phyloP scores from a whole-genome alignment of 23 red algal genomes.

The Pyropia yezoensis region DNA sequence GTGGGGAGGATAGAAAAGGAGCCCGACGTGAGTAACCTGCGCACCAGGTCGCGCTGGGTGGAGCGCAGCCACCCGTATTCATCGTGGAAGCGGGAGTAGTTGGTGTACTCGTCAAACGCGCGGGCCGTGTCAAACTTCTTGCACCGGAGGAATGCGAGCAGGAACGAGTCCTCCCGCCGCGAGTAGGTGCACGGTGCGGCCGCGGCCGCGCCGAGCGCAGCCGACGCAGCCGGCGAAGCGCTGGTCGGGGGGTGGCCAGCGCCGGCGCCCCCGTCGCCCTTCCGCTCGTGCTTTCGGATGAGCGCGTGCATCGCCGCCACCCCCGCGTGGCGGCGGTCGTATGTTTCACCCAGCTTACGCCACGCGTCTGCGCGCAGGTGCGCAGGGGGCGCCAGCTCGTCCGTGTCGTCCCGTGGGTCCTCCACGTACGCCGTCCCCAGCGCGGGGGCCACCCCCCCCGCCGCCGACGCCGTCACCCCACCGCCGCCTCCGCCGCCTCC shows the following conservation, averaged over 20 bases:
- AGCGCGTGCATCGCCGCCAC: slow-evolving; percentile 2
- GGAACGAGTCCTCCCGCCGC: slow-evolving; percentile 7
- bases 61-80: slow-evolving; percentile 18
- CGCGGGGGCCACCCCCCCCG: no score
- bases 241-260: neutral
- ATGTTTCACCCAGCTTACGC: slow-evolving; percentile 9
- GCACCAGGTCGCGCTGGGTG: slow-evolving; percentile 10
- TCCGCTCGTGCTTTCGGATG: slow-evolving; percentile 1
- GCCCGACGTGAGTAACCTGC: slow-evolving; percentile 13
- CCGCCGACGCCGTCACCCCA: neutral
- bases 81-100: slow-evolving; percentile 14
- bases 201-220: no score
- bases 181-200: neutral
- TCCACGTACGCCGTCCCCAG: neutral
- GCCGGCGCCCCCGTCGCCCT: neutral
- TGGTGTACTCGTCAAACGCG: slow-evolving; percentile 13
- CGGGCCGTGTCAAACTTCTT: slow-evolving; percentile 21
- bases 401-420: slow-evolving; percentile 19
- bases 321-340: slow-evolving; percentile 9
- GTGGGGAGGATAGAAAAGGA: slow-evolving; percentile 18
- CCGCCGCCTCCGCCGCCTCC: slow-evolving; percentile 4
- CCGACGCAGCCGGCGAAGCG: no score
- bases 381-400: slow-evolving; percentile 17
- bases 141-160: slow-evolving; percentile 13
- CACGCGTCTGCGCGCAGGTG: slow-evolving; percentile 4